Conservation (phyloP, 805 yeast genomes). For the Starmerella bombi region DNA sequence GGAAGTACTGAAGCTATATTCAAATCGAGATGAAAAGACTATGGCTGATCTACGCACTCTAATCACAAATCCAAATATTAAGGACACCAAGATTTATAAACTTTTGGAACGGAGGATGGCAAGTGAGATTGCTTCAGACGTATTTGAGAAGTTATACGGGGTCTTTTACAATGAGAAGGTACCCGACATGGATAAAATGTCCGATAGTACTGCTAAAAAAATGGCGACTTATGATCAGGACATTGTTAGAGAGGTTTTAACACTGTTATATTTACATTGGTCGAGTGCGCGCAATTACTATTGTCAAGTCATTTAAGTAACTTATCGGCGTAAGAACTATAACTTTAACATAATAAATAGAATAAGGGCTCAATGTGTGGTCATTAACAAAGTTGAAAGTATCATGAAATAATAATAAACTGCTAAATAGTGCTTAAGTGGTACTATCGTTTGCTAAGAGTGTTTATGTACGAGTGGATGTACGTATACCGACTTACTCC, state of each 20-base stretch:
- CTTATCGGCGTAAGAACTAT: too few relatives aligned
- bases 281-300: slow-evolving; percentile 2
- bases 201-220: too few relatives aligned
- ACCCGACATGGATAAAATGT: too few relatives aligned
- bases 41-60: too few relatives aligned
- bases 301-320: not conserved
- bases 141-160: not conserved
- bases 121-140: not conserved
- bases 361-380: too few relatives aligned
- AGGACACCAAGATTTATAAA: not conserved
- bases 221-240: not conserved
- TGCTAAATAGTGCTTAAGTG: too few relatives aligned
- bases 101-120: slow-evolving; percentile 1
- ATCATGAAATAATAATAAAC: too few relatives aligned
- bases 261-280: slow-evolving; percentile 8
- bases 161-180: not conserved
- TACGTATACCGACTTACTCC: not conserved
- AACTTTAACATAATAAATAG: not conserved
- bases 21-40: too few relatives aligned
- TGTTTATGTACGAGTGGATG: too few relatives aligned
- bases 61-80: not conserved
- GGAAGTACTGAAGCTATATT: too few relatives aligned
- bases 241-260: slow-evolving; percentile 3
- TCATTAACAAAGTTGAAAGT: too few relatives aligned
- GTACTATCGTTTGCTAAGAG: too few relatives aligned